Evolutionary conservation across 306 rosid genomes (phyloP), one percentile per base, ranked within the genome.

Genomic region (Prinsepia uniflora): DNA sequence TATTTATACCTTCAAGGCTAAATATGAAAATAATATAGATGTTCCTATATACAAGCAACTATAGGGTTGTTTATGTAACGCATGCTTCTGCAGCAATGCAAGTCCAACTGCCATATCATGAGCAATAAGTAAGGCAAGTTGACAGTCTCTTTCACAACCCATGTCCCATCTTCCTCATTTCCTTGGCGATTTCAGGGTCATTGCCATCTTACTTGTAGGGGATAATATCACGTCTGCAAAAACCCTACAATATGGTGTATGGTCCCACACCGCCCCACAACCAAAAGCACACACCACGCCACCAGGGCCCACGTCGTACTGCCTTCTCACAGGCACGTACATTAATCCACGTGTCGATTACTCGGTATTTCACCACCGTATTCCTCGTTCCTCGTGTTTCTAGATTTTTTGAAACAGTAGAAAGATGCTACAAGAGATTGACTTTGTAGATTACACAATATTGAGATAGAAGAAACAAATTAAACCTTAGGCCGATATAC

Each of bases 101-200:
- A 14, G 24, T 59, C 43, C 64, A 6, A 14, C 4, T 13, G 18
- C 64, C 63, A 6, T 12, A 13, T 6, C 10, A 42, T 59, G 19
- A 7, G 54, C 42, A 42, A 24, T 24, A 24, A 20, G 53, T 24
- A 24, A 20, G 53, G 74, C 54, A 70, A 70, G 65, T 22, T 9
- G 65, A 14, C 65, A 42, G 65, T 44, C 43, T 18, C 74, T 70
- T 70, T 70, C 74, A 70, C 40, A 42, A 42, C 65, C 65, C 65
- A 19, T 59, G 73, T 54, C 41, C 19, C 64, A 69, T 69, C 73
- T 54, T 42, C 42, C 74, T 42, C 52, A 18, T 30, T 57, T 57
- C 73, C 45, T 69, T 45, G 34, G 22, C 73, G 40, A 69, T 14
- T 18, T 49, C 3, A 67, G 59, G 59, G 7, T 45, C 30, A 15